Conservation (phyloP, 2,329 filamentous ascomycete genomes). For the Thielaviopsis ethacetica region DNA sequence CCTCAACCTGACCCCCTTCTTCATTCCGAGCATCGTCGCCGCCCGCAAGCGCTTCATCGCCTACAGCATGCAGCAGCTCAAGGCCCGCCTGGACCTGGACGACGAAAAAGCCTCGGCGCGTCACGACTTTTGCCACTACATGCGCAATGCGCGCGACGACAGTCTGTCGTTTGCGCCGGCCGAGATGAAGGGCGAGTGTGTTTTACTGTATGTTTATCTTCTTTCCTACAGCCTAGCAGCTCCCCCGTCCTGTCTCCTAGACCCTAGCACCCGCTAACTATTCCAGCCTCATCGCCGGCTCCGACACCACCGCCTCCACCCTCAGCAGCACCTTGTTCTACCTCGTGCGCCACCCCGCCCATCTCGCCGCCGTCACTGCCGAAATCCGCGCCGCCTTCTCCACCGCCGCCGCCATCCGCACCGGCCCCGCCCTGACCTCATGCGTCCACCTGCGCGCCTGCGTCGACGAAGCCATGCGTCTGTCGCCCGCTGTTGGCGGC, state of each 20-base stretch:
- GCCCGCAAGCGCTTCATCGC: conserved; percentile 54
- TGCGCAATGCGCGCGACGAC: conserved; percentile 54
- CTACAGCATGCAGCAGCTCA: conserved; percentile 51
- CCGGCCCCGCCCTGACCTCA: conserved; percentile 28
- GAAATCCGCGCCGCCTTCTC: conserved; percentile 37
- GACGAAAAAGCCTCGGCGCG: conserved; percentile 32
- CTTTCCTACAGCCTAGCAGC: conserved; percentile 30
- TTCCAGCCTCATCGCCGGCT: conserved; percentile 50
- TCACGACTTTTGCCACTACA: conserved; percentile 61
- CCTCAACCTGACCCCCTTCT: conserved; percentile 48
- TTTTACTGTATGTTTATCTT: conserved; percentile 36
- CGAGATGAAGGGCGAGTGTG: conserved; percentile 56
- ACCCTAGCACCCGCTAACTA: no score
- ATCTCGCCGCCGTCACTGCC: conserved; percentile 28
- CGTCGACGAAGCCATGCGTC: conserved; percentile 48
- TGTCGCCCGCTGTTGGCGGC: conserved; percentile 44
- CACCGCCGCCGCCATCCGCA: conserved; percentile 29
- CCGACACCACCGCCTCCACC: conserved; percentile 56
- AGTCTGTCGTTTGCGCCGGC: conserved; percentile 47
- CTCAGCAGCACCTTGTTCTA: conserved; percentile 48
- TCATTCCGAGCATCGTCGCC: conserved; percentile 50
- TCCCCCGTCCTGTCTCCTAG: no score
- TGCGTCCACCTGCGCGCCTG: conserved; percentile 47
- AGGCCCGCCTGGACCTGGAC: conserved; percentile 48
- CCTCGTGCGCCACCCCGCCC: conserved; percentile 34